Evolutionary conservation across 2,329 filamentous ascomycete genomes (phyloP).

Genomic region (Cladorrhinum sp.): DNA sequence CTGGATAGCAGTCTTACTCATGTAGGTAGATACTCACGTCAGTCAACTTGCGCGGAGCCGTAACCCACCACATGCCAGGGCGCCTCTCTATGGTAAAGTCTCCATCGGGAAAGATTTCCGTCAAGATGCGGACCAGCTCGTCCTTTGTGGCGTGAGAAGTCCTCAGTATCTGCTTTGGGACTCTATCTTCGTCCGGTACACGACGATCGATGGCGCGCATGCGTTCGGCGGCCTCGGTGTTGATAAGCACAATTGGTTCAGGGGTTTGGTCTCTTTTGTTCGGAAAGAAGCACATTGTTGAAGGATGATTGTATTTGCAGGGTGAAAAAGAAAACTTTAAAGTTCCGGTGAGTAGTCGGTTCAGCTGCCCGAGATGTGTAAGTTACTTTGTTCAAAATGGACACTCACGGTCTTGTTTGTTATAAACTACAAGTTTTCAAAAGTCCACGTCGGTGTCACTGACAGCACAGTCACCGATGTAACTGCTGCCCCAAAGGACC

Average conservation of each 20-base stretch:
- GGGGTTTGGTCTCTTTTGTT: background rate
- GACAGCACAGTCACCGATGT: no score
- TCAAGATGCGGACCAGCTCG: background rate
- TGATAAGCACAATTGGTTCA: background rate
- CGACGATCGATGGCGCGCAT: background rate
- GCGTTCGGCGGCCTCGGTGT: background rate
- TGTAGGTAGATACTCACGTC: background rate
- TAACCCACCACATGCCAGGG: background rate
- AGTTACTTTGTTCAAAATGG: no score
- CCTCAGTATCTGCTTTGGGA: background rate
- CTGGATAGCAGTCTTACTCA: no score
- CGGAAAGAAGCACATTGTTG: background rate
- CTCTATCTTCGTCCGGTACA: no score
- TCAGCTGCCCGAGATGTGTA: background rate
- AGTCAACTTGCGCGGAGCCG: background rate
- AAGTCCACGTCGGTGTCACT: no score
- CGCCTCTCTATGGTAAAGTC: background rate
- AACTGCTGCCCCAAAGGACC: no score
- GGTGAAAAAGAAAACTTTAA: no score
- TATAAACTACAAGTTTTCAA: no score
- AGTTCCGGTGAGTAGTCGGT: no score
- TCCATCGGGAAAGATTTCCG: background rate
- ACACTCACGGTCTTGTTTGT: no score
- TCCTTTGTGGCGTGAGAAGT: background rate
- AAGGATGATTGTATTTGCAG: no score